A percentile compares a stretch with the other conserved stretches of the same genome.
Conservation (phyloP, 1,284 basidiomycete species). For the Fomitiporia mediterranea region DNA sequence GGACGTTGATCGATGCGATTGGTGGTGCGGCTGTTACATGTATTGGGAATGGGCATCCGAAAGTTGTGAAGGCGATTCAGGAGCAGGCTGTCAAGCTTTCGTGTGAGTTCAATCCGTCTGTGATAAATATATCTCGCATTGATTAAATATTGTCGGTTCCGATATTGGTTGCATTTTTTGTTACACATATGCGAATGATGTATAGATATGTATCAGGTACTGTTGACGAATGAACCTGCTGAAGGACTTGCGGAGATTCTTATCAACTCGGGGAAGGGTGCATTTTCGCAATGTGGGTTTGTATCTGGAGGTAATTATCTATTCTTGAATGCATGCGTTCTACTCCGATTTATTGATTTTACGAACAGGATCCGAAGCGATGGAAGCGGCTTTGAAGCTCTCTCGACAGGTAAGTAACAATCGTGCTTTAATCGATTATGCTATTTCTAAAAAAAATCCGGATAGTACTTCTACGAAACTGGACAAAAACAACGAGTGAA, state of each 20-base stretch:
- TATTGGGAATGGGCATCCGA: constrained; percentile 70
- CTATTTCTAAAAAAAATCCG: background rate
- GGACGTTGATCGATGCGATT: constrained; percentile 63
- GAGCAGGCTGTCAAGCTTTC: constrained; percentile 72
- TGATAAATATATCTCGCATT: constrained; percentile 2
- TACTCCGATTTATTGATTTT: background rate
- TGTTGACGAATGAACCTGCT: constrained; percentile 71
- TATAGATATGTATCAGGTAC: constrained; percentile 78
- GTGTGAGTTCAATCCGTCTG: constrained; percentile 38
- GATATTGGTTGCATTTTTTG: constrained; percentile 10
- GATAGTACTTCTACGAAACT: constrained; percentile 64
- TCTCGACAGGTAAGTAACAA: constrained; percentile 68
- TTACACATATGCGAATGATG: constrained; percentile 4
- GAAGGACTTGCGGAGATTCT: constrained; percentile 68
- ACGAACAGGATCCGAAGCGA: constrained; percentile 70
- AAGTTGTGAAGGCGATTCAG: constrained; percentile 66
- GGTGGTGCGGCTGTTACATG: constrained; percentile 84
- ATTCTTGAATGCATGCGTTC: background rate
- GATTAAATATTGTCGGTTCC: no score
- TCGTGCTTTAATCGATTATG: no score
- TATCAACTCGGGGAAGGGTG: constrained; percentile 60
- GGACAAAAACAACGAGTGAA: constrained; percentile 65
- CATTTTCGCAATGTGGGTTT: constrained; percentile 65
- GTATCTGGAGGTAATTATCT: constrained; percentile 58
- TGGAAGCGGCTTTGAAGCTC: constrained; percentile 78